Percentiles rank a stretch among this genome's conserved stretches.
phyloP scores from a whole-genome alignment of 345 rosid genomes.

The Toxicodendron radicans region DNA sequence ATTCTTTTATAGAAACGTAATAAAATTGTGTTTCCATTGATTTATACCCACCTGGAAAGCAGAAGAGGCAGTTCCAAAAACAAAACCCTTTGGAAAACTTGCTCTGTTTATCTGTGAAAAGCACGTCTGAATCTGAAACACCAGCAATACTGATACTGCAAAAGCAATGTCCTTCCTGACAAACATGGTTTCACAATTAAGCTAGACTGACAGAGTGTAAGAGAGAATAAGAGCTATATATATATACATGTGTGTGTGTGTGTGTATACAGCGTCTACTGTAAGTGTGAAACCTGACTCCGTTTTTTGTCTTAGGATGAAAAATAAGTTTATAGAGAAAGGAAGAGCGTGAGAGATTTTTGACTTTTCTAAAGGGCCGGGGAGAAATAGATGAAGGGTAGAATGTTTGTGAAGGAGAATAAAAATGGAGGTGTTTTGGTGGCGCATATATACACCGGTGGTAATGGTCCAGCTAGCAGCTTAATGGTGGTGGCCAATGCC shows the following conservation, averaged over 20 bases:
- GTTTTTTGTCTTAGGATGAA: not conserved
- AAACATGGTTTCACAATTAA: slow-evolving; percentile 8
- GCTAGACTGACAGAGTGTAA: no score
- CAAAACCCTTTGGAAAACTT: slow-evolving; percentile 52
- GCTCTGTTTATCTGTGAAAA: slow-evolving; percentile 37
- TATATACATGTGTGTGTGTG: no score
- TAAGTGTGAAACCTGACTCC: not conserved
- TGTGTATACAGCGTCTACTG: no score
- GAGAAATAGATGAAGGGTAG: no score
- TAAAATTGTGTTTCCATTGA: no score
- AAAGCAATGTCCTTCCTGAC: slow-evolving; percentile 17
- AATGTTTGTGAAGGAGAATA: not conserved
- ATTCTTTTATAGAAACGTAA: no score
- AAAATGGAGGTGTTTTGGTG: not conserved
- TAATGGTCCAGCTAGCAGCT: not conserved
- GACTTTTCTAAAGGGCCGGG: not conserved
- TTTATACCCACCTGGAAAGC: slow-evolving; percentile 45
- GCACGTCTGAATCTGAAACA: slow-evolving; percentile 26
- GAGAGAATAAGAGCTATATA: no score
- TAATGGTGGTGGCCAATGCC: not conserved
- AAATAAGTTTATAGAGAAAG: not conserved
- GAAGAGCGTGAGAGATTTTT: not conserved
- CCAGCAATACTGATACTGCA: slow-evolving; percentile 3
- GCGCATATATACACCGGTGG: not conserved
- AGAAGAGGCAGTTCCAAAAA: slow-evolving; percentile 63